Base-by-base conservation (phyloP, 208 protist species). In the Leishmania arabica region DNA sequence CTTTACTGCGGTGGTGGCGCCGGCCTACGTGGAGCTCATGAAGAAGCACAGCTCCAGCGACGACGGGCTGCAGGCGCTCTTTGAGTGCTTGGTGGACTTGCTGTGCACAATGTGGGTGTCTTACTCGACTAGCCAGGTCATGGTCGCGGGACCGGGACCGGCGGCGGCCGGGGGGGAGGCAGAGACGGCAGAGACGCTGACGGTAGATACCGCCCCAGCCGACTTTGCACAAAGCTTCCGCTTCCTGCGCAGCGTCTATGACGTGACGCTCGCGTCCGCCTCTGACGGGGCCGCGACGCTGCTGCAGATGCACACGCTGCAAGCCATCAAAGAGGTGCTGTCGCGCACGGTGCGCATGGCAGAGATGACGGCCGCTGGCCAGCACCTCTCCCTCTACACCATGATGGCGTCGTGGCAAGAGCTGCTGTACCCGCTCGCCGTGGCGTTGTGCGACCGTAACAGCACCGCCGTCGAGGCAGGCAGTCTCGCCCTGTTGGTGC, bases 281-380 rank as follows among this genome's bases (percentile, higher is more conserved):
- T 49, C 70, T 24, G 77, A 74, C 8, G 78, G 78, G 5, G 71
- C 81, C 49, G 81, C 53, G 17, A 88, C 82, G 31, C 83, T 94
- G 24, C 88, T 95, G 31, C 80, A 89, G 73, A 91, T 92, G 85
- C 92, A 96, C 78, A 64, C 95, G 37, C 83, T 98, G 66, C 91
- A 96, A 76, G 88, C 86, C 51, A 86, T 94, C 21, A 92, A 93
- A 86, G 91, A 97, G 81, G 74, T 97, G n/a, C 84, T 95, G 64
- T 78, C 84, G 1, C 90, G 90, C 64, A 94, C 84, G 8, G 80
- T 94, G 9, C 90, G 82, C 53, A 60, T 65, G 13, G 60, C 81
- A 6, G 86, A 86, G 75, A 71, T 76, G 21, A 79, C 24, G 27
- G 51, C 51, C 64, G 60, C 70, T 17, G 77, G 42, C 9, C 81